Percentiles rank a stretch among this genome's conserved stretches.
Evolutionary conservation across 805 yeast genomes (phyloP).

Genomic region (Myxozyma lipomycoides): DNA sequence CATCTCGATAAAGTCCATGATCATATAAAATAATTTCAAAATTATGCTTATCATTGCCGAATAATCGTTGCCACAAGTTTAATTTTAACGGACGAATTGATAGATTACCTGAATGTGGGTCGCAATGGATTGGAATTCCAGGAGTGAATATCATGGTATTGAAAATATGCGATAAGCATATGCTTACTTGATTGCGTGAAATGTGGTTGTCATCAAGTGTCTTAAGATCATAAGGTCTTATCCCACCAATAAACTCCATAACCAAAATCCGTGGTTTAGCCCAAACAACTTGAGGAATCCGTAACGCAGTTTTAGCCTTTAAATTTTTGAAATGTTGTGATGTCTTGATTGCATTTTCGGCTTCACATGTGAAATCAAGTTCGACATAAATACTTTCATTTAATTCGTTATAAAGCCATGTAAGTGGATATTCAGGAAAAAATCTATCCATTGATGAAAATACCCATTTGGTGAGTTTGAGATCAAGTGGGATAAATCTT

Average conservation of each 20-base stretch:
- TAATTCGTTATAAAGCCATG: slow-evolving; percentile 94
- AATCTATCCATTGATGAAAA: slow-evolving; percentile 68
- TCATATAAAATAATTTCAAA: slow-evolving; percentile 91
- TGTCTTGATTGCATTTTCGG: slow-evolving; percentile 71
- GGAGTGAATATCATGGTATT: slow-evolving; percentile 95
- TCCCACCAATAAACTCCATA: slow-evolving; percentile 69
- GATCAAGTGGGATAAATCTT: slow-evolving; percentile 87
- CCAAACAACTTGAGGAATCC: slow-evolving; percentile 67
- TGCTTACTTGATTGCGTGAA: slow-evolving; percentile 70
- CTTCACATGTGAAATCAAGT: slow-evolving; percentile 82
- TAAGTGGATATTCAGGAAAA: slow-evolving; percentile 89
- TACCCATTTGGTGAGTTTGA: slow-evolving; percentile 69
- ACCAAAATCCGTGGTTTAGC: slow-evolving; percentile 70
- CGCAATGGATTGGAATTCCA: slow-evolving; percentile 89
- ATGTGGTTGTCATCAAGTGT: slow-evolving; percentile 62
- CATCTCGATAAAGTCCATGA: slow-evolving; percentile 88
- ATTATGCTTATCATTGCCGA: no score
- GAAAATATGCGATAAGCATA: slow-evolving; percentile 84
- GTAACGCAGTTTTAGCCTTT: slow-evolving; percentile 59
- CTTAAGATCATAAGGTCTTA: slow-evolving; percentile 70
- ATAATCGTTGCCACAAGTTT: slow-evolving; percentile 34
- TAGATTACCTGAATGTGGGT: slow-evolving; percentile 96
- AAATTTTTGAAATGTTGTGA: slow-evolving; percentile 59
- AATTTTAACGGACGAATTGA: slow-evolving; percentile 57
- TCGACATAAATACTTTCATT: slow-evolving; percentile 85